Conservation (phyloP, 495 filamentous ascomycete genomes). For the Aspergillus bridgeri region DNA sequence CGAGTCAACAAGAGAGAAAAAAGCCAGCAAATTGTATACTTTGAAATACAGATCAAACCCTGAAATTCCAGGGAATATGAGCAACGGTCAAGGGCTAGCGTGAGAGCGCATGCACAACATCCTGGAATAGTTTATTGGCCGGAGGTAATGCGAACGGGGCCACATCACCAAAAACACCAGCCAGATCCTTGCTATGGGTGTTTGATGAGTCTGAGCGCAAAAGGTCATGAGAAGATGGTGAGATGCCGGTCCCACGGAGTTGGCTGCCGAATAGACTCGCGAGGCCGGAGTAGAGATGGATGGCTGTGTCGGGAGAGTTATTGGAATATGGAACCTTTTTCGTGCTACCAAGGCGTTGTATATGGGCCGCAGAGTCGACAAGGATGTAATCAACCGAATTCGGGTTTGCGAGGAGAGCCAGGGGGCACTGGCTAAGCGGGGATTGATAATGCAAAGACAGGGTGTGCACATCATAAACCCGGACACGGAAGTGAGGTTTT, state of each 20-base stretch:
- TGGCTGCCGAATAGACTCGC: conserved; percentile 46
- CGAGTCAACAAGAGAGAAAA: not conserved
- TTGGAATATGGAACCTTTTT: conserved; percentile 43
- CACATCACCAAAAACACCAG: conserved; percentile 68
- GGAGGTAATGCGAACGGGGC: conserved; percentile 73
- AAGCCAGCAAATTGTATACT: not conserved
- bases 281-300: conserved; percentile 45
- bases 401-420: conserved; percentile 36
- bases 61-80: not conserved
- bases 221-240: conserved; percentile 21
- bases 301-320: conserved; percentile 32
- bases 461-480: conserved; percentile 38
- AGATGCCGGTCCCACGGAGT: conserved; percentile 10
- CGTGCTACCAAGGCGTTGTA: conserved; percentile 54
- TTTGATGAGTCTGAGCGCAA: conserved; percentile 46
- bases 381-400: conserved; percentile 58
- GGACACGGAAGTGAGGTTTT: conserved; percentile 22
- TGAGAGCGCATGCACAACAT: conserved; percentile 51
- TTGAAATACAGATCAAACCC: not conserved
- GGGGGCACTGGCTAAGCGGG: conserved; percentile 23
- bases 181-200: conserved; percentile 61
- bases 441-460: conserved; percentile 28
- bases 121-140: conserved; percentile 72
- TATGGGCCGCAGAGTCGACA: conserved; percentile 37
- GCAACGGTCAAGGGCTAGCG: not conserved